These are phyloP conservation scores for Cantharellus anzutake DNA, from an alignment of 768 basidiomycete genomes.

Conservation along the genomic window DNA sequence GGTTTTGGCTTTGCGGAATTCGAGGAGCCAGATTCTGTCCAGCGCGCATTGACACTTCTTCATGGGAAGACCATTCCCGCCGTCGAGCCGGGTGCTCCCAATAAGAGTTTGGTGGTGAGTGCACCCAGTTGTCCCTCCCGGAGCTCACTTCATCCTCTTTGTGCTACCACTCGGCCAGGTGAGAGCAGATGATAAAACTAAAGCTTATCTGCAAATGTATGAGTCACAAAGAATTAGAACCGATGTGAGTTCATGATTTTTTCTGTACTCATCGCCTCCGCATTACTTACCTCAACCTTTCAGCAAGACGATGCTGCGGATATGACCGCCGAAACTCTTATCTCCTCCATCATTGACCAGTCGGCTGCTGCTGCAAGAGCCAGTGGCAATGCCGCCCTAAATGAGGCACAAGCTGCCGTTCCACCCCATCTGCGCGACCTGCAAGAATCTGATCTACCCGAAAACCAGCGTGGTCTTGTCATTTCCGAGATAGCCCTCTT, in stretches of 20 bases:
- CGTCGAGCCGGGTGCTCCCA: slow-evolving; percentile 26
- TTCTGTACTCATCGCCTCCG: neutral
- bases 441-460: slow-evolving; percentile 90
- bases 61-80: slow-evolving; percentile 46
- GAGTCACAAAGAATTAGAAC: slow-evolving; percentile 58
- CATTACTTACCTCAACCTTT: neutral
- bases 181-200: slow-evolving; percentile 93
- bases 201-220: slow-evolving; percentile 72
- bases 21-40: slow-evolving; percentile 80
- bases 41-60: slow-evolving; percentile 50
- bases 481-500: slow-evolving; percentile 95
- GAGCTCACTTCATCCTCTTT: slow-evolving; percentile 19
- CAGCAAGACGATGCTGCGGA: neutral
- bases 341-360: neutral
- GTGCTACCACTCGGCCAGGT: slow-evolving; percentile 29
- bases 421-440: slow-evolving; percentile 95
- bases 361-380: slow-evolving; percentile 3
- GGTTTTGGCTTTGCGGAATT: slow-evolving; percentile 96
- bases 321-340: neutral
- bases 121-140: neutral
- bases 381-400: slow-evolving; percentile 23
- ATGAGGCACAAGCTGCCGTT: slow-evolving; percentile 31
- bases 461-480: slow-evolving; percentile 80
- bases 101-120: neutral
- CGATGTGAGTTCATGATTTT: slow-evolving; percentile 31